These are phyloP conservation scores for Paxillus involutus DNA, from an alignment of 768 basidiomycete species.

Conservation along the genomic window DNA sequence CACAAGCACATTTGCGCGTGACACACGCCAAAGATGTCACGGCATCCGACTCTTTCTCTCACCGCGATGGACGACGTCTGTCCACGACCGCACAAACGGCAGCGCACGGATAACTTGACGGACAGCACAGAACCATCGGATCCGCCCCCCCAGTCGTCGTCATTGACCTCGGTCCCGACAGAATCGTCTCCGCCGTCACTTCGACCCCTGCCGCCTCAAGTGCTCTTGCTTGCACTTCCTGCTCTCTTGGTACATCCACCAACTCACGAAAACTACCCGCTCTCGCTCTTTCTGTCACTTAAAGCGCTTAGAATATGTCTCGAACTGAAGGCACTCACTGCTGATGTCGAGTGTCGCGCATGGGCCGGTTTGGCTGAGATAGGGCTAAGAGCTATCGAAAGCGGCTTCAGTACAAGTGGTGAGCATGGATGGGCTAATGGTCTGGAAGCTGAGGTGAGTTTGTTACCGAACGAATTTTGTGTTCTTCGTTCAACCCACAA, in stretches of 20 bases:
- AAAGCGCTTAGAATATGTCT: slow-evolving; percentile 59
- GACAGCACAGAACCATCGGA: neutral
- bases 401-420: slow-evolving; percentile 38
- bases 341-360: slow-evolving; percentile 65
- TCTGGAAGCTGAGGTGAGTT: slow-evolving; percentile 53
- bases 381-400: slow-evolving; percentile 55
- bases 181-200: slow-evolving; percentile 7
- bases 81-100: slow-evolving; percentile 37
- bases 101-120: slow-evolving; percentile 18
- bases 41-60: slow-evolving; percentile 1
- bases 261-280: slow-evolving; percentile 51
- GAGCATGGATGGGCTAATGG: slow-evolving; percentile 47
- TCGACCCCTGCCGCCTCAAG: slow-evolving; percentile 38
- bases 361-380: slow-evolving; percentile 72
- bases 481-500: neutral
- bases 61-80: slow-evolving; percentile 25
- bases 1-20: slow-evolving; percentile 30
- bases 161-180: neutral
- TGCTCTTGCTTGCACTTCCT: slow-evolving; percentile 64
- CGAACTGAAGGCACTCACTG: slow-evolving; percentile 45
- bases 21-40: slow-evolving; percentile 18
- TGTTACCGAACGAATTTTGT: neutral
- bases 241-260: slow-evolving; percentile 63
- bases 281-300: slow-evolving; percentile 56
- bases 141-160: neutral